phyloP scores from a whole-genome alignment of 179 eudicot genomes.

The Heliamphora pulchella region DNA sequence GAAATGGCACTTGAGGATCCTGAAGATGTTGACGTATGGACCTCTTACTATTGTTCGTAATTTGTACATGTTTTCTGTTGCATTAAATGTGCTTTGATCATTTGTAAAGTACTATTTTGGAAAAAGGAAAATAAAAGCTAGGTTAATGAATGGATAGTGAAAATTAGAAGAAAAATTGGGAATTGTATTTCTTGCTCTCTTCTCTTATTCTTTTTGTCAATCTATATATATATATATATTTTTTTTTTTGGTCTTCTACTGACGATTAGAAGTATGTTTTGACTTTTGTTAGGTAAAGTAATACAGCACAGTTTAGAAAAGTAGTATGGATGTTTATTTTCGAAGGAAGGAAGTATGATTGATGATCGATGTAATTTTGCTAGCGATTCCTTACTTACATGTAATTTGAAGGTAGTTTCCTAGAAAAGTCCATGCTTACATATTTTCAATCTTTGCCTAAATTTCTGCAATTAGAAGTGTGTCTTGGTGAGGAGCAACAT shows the following conservation, averaged over 20 bases:
- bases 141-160: background rate
- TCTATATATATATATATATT: too few species aligned
- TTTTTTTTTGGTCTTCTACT: too few species aligned
- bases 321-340: background rate
- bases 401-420: background rate
- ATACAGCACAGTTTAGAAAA: too few species aligned
- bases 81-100: background rate
- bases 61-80: background rate
- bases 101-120: background rate
- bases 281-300: too few species aligned
- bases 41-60: constrained; percentile 21
- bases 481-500: too few species aligned
- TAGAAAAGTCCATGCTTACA: background rate
- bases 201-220: background rate
- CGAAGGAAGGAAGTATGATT: background rate
- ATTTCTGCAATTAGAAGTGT: background rate
- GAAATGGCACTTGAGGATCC: constrained; percentile 68
- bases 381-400: background rate
- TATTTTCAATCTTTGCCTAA: constrained; percentile 3
- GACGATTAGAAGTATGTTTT: too few species aligned
- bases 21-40: constrained; percentile 82
- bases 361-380: background rate
- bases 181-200: background rate
- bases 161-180: background rate
- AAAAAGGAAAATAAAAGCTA: background rate